Conservation (phyloP, 805 yeast genomes). For the Zygosaccharomyces bailii region DNA sequence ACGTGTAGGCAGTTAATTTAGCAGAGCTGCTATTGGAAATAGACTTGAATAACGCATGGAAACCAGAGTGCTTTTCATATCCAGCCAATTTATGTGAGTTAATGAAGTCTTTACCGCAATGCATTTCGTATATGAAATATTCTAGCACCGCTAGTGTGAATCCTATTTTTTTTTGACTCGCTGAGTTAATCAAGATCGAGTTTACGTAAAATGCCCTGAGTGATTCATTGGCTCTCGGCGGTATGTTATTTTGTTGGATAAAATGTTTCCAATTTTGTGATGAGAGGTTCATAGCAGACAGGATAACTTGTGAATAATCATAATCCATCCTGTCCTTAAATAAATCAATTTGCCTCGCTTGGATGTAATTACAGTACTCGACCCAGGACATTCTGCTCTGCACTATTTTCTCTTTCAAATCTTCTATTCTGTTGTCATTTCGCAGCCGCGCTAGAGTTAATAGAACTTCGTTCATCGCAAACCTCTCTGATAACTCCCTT, state of each 20-base stretch:
- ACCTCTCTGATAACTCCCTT: conserved; percentile 16
- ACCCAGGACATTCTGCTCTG: conserved; percentile 13
- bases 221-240: conserved; percentile 13
- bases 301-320: conserved; percentile 18
- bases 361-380: conserved; percentile 12
- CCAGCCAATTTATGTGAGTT: conserved; percentile 13
- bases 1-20: conserved; percentile 14
- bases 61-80: conserved; percentile 10
- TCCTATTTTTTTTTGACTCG: conserved; percentile 13
- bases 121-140: conserved; percentile 13
- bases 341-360: conserved; percentile 12
- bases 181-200: conserved; percentile 13
- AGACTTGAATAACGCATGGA: conserved; percentile 18
- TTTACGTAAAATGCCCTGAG: conserved; percentile 17
- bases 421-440: neutral
- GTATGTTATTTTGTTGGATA: conserved; percentile 11
- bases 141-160: conserved; percentile 18
- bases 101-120: conserved; percentile 9
- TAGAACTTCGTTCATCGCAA: conserved; percentile 15
- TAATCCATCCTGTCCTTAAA: conserved; percentile 12
- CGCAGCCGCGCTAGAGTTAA: neutral
- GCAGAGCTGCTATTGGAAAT: conserved; percentile 16
- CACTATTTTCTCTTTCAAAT: conserved; percentile 12
- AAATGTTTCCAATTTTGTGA: conserved; percentile 14
- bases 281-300: conserved; percentile 12